These are phyloP conservation scores for Rhodotorula mucilaginosa DNA, from an alignment of 1,284 basidiomycete species.

Conservation along the genomic window DNA sequence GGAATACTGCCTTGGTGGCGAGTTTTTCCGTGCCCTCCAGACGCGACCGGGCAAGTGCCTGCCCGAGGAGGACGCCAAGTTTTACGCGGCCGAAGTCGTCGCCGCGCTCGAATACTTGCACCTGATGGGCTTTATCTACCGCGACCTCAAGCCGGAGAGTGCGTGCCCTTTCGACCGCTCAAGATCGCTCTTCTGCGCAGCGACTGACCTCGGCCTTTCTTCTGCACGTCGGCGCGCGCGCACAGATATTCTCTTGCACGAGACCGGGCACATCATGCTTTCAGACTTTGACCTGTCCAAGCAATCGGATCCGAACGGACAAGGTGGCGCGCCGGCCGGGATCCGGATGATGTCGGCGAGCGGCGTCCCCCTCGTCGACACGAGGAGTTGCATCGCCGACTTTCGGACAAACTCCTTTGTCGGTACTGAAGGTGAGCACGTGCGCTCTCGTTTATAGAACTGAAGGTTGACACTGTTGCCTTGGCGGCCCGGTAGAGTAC, in stretches of 20 bases:
- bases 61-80: conserved; percentile 88
- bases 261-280: conserved; percentile 98
- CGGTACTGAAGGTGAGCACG: conserved; percentile 79
- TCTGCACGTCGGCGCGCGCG: background rate
- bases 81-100: conserved; percentile 98
- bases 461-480: background rate
- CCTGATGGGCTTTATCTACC: conserved; percentile 98
- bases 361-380: conserved; percentile 92
- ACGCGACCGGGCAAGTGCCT: conserved; percentile 94
- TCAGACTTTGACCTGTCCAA: conserved; percentile 99
- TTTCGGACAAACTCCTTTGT: conserved; percentile 94
- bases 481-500: conserved; percentile 36
- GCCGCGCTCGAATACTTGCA: conserved; percentile 98
- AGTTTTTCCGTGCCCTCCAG: conserved; percentile 96
- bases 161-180: conserved; percentile 49
- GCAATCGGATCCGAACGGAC: conserved; percentile 62
- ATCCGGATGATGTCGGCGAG: conserved; percentile 84
- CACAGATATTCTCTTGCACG: conserved; percentile 93
- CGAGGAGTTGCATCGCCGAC: conserved; percentile 93
- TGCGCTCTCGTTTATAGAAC: background rate
- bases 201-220: background rate
- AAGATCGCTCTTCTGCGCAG: too few species aligned
- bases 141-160: conserved; percentile 99
- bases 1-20: conserved; percentile 99
- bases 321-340: conserved; percentile 79